A percentile compares a stretch with the other conserved stretches of the same genome.
These are phyloP conservation scores for Termitomyces sp. DNA, from an alignment of 768 basidiomycete species.

Conservation along the genomic window DNA sequence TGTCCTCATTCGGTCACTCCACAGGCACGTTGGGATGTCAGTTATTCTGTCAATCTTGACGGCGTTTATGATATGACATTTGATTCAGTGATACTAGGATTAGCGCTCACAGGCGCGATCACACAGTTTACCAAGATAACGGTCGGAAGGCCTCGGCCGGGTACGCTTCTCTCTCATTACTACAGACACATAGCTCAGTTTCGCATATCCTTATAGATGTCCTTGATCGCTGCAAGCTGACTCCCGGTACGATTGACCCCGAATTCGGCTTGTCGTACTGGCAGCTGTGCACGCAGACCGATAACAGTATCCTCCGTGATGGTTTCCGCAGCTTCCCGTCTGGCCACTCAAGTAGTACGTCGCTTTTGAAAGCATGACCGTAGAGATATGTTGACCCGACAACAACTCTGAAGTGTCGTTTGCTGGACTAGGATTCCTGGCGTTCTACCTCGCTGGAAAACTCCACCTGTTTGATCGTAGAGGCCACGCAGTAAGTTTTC, in stretches of 20 bases:
- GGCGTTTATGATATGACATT: not conserved
- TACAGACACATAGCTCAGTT: not conserved
- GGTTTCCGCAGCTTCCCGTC: conserved; percentile 93
- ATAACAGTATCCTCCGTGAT: conserved; percentile 56
- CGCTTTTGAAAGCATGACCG: not conserved
- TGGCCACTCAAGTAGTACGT: conserved; percentile 83
- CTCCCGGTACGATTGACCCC: conserved; percentile 57
- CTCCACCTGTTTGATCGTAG: conserved; percentile 82
- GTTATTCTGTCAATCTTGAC: conserved; percentile 7
- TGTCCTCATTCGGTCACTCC: not conserved
- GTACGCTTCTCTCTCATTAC: conserved; percentile 27
- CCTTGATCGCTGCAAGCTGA: conserved; percentile 68
- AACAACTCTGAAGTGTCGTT: conserved; percentile 63
- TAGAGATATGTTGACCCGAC: not conserved
- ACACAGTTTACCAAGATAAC: conserved; percentile 85
- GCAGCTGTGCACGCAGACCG: conserved; percentile 74
- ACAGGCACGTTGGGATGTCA: conserved; percentile 39
- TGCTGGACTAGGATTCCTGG: conserved; percentile 85
- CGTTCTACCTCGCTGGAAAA: conserved; percentile 89
- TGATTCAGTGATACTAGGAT: conserved; percentile 58
- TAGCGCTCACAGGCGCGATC: conserved; percentile 70
- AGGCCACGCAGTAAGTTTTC: conserved; percentile 59
- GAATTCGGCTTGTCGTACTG: conserved; percentile 69
- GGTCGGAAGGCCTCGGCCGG: conserved; percentile 88
- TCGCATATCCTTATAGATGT: conserved; percentile 37